Evolutionary conservation across 352 stramenopile genomes (phyloP).

Genomic region (Globisporangium spinosum): DNA sequence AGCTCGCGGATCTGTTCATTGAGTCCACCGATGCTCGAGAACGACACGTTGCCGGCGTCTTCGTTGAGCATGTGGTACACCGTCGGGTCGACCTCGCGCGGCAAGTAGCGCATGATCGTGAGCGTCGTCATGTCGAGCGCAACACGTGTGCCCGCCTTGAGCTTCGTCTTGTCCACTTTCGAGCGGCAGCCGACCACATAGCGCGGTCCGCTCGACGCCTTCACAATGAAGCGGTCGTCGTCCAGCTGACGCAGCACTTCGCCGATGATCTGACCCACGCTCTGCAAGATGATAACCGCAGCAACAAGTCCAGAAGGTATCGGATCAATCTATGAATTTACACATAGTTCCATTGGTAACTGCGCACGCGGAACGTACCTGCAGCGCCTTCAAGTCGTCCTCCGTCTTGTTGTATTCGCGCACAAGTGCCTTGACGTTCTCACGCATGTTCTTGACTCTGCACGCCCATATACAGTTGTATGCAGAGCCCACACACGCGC

Average conservation of each 20-base stretch:
- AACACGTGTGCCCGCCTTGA: conserved; percentile 97
- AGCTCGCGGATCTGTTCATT: conserved; percentile 99
- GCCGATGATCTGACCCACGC: conserved; percentile 98
- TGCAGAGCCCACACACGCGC: neutral
- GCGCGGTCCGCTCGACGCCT: conserved; percentile 95
- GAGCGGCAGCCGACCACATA: conserved; percentile 98
- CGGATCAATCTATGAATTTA: neutral
- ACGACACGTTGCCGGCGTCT: conserved; percentile 96
- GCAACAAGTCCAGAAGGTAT: conserved; percentile 17
- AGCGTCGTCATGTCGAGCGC: conserved; percentile 99
- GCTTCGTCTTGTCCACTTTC: conserved; percentile 93
- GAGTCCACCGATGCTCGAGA: conserved; percentile 97
- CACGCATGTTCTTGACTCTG: conserved; percentile 95
- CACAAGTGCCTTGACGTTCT: conserved; percentile 94
- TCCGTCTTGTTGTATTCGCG: conserved; percentile 99
- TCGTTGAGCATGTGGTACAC: conserved; percentile 99
- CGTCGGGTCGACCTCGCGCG: conserved; percentile 97
- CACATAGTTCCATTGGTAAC: neutral
- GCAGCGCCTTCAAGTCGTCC: conserved; percentile 95
- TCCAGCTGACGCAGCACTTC: conserved; percentile 98
- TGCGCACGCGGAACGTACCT: conserved; percentile 32
- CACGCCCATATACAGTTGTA: neutral
- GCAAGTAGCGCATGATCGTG: conserved; percentile 99
- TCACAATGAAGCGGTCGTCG: conserved; percentile 99
- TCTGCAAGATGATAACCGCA: conserved; percentile 50